Conservation (phyloP, 1,284 basidiomycete species). For the Microstroma glucosiphilum region DNA sequence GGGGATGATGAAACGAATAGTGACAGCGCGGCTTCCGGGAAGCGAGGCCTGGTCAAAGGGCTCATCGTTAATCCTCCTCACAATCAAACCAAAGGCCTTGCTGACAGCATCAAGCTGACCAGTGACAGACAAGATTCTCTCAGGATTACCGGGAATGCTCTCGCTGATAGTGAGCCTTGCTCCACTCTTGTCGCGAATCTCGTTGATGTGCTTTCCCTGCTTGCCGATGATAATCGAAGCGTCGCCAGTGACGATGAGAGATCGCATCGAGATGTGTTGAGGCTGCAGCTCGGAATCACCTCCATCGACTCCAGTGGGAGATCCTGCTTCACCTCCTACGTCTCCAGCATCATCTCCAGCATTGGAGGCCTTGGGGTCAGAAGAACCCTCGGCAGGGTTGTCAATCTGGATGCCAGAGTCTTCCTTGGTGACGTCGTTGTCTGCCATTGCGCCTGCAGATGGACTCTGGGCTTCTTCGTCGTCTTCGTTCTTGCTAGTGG, state of each 20-base stretch:
- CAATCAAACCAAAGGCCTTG: slow-evolving; percentile 98
- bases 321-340: slow-evolving; percentile 19
- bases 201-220: slow-evolving; percentile 91
- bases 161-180: slow-evolving; percentile 60
- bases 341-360: slow-evolving; percentile 19
- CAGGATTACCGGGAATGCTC: slow-evolving; percentile 70
- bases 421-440: slow-evolving; percentile 28
- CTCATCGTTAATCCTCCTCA: slow-evolving; percentile 97
- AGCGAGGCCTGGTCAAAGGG: slow-evolving; percentile 96
- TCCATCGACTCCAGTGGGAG: slow-evolving; percentile 13
- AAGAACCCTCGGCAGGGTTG: slow-evolving; percentile 20
- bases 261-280: slow-evolving; percentile 45
- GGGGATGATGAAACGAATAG: slow-evolving; percentile 94
- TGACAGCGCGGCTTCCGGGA: slow-evolving; percentile 93
- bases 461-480: slow-evolving; percentile 10
- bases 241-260: slow-evolving; percentile 93
- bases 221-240: slow-evolving; percentile 99
- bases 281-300: slow-evolving; percentile 16
- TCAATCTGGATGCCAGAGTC: slow-evolving; percentile 35
- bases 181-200: slow-evolving; percentile 94
- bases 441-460: slow-evolving; percentile 18
- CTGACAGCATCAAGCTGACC: slow-evolving; percentile 97
- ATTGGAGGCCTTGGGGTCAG: slow-evolving; percentile 21
- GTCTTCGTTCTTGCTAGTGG: slow-evolving; percentile 10
- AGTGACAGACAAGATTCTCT: slow-evolving; percentile 92